Evolutionary conservation across 768 basidiomycete species (phyloP).

Genomic region (Porpolomopsis calyptriformis): DNA sequence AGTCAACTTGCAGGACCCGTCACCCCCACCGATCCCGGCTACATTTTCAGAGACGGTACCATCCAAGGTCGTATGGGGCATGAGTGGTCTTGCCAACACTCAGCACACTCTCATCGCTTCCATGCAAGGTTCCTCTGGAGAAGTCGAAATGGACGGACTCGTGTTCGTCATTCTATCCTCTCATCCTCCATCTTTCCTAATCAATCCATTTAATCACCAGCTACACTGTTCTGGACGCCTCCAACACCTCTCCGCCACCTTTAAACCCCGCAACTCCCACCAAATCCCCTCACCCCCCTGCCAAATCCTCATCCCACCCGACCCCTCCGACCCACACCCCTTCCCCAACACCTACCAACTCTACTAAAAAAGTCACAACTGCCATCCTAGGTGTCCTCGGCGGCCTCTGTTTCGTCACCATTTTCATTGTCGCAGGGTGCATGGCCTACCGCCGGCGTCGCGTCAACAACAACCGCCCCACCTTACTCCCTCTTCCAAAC

Average conservation of each 20-base stretch:
- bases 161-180: slow-evolving; percentile 1
- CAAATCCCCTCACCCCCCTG: not conserved
- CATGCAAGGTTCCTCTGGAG: slow-evolving; percentile 1
- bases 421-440: not conserved
- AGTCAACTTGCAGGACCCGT: slow-evolving; percentile 8
- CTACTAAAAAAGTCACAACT: not conserved
- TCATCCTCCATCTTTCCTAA: not conserved
- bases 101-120: slow-evolving; percentile 8
- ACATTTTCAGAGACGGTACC: slow-evolving; percentile 5
- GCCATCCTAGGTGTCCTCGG: not conserved
- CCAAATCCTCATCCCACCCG: not conserved
- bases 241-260: not conserved
- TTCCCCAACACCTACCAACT: not conserved
- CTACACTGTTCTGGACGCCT: not conserved
- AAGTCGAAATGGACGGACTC: slow-evolving; percentile 9
- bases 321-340: not conserved
- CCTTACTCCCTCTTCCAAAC: not conserved
- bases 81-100: slow-evolving; percentile 9
- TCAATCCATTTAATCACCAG: not conserved
- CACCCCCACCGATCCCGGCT: not conserved
- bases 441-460: not conserved
- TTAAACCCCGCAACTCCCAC: not conserved
- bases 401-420: not conserved
- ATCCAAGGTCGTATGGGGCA: slow-evolving; percentile 8
- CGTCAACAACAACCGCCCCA: not conserved